Base-by-base conservation (phyloP, 2,329 filamentous ascomycete species). In the Huntiella abstrusa region DNA sequence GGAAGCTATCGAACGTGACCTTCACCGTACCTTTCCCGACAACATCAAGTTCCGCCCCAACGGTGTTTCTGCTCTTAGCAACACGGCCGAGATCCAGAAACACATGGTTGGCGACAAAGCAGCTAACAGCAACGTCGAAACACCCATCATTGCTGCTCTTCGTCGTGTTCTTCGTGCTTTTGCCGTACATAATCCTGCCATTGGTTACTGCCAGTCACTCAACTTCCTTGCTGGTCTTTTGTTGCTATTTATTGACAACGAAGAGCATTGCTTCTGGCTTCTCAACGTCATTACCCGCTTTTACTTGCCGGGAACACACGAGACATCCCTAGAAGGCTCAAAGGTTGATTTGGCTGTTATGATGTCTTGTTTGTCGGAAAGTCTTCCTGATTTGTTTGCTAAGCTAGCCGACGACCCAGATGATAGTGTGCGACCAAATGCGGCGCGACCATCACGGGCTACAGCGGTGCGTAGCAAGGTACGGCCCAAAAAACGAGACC, bases 271-370 rank as follows among this genome's bases (percentile, higher is more conserved):
- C 2, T 96, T 96, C 57, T 86, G 87, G 75, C 75, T 96, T 57
- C 71, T 96, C 49, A 91, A 92, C 54, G 85, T 95, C 55, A 85
- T 96, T 54, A 94, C 88, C 1, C 75, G 81, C 36, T 74, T 81
- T 8, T 91, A 92, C 57, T 74, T 96, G 1, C 88, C 88, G 0
- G 87, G 86, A 2, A 95, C 87, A 0, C 88, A 96, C 57, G 86
- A 92, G 58, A 77, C 87, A 56, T 88, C 78, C 49, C 73, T 96
- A 5, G 87, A 93, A 60, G 85, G 84, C 3, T 85, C 86, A 47
- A 95, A 94, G 59, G 84, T 94, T 42, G 88, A 96, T 60, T 75
- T 96, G 47, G 86, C 85, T 51, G 88, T 95, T 2, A 70, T 96
- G 48, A 95, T 95, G 88, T 75, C 79, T 43, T 73, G 83, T 45